Base-by-base conservation (phyloP, 352 stramenopile genomes). In the Aphanomyces euteiches region DNA sequence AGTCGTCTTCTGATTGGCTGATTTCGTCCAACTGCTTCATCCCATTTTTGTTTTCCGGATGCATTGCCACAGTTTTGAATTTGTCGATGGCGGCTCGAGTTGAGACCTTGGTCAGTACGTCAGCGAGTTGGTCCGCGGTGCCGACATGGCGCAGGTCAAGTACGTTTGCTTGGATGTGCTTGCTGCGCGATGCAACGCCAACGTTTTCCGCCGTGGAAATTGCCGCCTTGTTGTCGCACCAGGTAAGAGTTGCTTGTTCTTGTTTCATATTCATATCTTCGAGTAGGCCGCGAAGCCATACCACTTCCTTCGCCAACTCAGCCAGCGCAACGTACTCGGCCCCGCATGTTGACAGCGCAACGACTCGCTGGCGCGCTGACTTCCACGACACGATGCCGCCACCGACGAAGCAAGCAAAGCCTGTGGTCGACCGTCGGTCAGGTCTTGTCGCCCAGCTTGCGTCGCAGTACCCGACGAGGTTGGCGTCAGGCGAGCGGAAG, bases 251-350 rank as follows among this genome's bases (percentile, higher is more conserved):
- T 12, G 71, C 37, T 3, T 19, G 12, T 53, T 56, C 57, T 47
- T 74, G 41, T 54, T 67, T 28, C 15, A n/a, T 36, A 1, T 47
- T 57, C 17, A 74, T n/a, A 3, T 74, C 53, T 21, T 45, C 41
- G 10, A 78, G 7, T 3, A 47, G 36, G 3, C n/a, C 45, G 17
- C 50, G 19, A 6, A 72, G 40, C 68, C 72, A 77, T 0, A 72
- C 4, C 12, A 70, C 2, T 59, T 76, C 72, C n/a, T 74, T 45
- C 10, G 60, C 59, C 45, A 43, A 47, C 3, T 74, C 40, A 37
- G 43, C 57, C 19, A 74, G 53, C 2, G 67, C 67, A 15, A 73
- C 63, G 39, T 77, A 77, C 37, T 77, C 72, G 28, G 72, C 59
- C 50, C 75, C 69, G 21, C 66, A 60, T 17, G 28, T 66, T 36